Evolutionary conservation across 2,329 filamentous ascomycete species (phyloP).

Genomic region (Ilyonectria mors-panacis): DNA sequence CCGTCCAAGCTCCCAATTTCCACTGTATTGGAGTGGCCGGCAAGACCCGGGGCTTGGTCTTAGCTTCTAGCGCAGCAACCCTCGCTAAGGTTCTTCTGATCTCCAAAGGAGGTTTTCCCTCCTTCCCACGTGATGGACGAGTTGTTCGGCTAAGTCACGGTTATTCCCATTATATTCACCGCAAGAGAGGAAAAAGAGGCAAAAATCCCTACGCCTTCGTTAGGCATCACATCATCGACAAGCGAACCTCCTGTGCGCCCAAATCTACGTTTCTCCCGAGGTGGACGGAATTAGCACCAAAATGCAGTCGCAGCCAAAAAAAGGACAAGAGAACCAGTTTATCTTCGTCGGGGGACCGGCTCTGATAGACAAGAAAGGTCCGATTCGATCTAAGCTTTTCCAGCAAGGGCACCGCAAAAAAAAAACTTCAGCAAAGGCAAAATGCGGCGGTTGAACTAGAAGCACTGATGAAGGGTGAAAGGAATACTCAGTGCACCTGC

Average conservation of each 20-base stretch:
- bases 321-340: slow-evolving; percentile 17
- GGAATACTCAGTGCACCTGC: slow-evolving; percentile 9
- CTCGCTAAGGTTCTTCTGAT: no score
- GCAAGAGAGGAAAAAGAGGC: no score
- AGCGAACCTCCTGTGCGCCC: background rate
- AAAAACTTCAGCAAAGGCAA: slow-evolving; percentile 21
- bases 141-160: no score
- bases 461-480: slow-evolving; percentile 6
- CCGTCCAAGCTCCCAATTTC: no score
- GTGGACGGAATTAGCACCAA: slow-evolving; percentile 3
- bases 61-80: no score
- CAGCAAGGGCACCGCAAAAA: slow-evolving; percentile 27
- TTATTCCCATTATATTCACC: no score
- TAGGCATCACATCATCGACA: no score
- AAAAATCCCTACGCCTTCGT: no score
- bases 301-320: slow-evolving; percentile 17
- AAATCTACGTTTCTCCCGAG: background rate
- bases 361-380: slow-evolving; percentile 26
- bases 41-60: no score
- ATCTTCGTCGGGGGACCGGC: slow-evolving; percentile 29
- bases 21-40: no score
- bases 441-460: slow-evolving; percentile 26
- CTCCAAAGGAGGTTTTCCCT: no score
- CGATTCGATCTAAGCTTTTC: slow-evolving; percentile 25
- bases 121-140: no score